phyloP scores from a whole-genome alignment of 2,329 filamentous ascomycete genomes.

The Hymenoscyphus salicellus region DNA sequence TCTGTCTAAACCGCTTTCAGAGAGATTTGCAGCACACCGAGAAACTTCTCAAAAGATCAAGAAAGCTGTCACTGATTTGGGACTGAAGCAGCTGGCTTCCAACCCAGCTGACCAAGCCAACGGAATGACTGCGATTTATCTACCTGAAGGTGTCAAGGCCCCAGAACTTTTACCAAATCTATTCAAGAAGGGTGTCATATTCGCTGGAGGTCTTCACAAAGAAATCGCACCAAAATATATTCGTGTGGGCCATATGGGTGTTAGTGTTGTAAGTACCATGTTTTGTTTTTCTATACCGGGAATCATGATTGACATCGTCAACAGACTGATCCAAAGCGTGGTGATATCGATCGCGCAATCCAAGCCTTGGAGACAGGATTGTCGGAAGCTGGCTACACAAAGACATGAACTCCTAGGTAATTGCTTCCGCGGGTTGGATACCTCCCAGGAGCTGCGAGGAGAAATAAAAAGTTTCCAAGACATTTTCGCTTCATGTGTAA shows the following conservation, averaged over 20 bases:
- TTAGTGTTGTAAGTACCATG: constrained; percentile 65
- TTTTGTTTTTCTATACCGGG: neutral
- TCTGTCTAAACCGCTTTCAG: constrained; percentile 71
- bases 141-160: constrained; percentile 78
- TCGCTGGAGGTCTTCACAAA: constrained; percentile 94
- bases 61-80: constrained; percentile 73
- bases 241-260: constrained; percentile 96
- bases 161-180: constrained; percentile 83
- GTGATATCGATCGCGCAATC: constrained; percentile 82
- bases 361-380: constrained; percentile 72
- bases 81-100: constrained; percentile 79
- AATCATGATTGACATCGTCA: constrained; percentile 17
- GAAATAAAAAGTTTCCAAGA: neutral
- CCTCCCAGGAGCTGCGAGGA: neutral
- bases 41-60: constrained; percentile 82
- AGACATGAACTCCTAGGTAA: constrained; percentile 23
- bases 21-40: constrained; percentile 80
- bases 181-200: constrained; percentile 83
- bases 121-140: constrained; percentile 96
- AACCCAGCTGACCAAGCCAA: constrained; percentile 91
- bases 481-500: neutral
- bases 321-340: constrained; percentile 70
- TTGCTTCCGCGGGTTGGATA: neutral
- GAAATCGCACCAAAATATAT: constrained; percentile 92
- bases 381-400: constrained; percentile 66